These are phyloP conservation scores for Seiridium cupressi DNA, from an alignment of 2,329 filamentous ascomycete species.

Conservation along the genomic window DNA sequence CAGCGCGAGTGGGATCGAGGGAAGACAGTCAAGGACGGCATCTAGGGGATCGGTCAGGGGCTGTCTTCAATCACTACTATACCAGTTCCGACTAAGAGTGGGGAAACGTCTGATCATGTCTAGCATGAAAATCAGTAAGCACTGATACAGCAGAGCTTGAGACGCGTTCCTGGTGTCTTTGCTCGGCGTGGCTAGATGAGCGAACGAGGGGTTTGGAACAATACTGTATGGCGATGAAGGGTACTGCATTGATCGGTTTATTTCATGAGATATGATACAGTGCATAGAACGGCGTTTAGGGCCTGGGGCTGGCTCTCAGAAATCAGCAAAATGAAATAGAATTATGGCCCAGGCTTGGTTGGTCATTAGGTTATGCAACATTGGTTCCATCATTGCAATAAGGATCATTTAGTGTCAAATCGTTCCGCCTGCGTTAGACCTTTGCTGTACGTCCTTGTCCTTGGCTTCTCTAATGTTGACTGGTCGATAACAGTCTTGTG, in stretches of 20 bases:
- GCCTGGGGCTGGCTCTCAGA: background rate
- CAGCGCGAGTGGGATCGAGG: constrained; percentile 59
- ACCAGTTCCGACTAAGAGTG: background rate
- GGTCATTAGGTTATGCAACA: too few species aligned
- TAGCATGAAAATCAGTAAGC: background rate
- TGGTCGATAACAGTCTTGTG: too few species aligned
- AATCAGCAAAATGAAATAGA: background rate
- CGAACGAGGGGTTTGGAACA: background rate
- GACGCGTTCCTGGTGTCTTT: background rate
- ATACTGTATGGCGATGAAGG: background rate
- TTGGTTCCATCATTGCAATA: too few species aligned
- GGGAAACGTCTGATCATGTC: background rate
- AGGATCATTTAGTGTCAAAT: too few species aligned
- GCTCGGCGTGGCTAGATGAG: background rate
- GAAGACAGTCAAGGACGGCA: constrained; percentile 32
- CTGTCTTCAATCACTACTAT: background rate
- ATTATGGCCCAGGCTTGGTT: too few species aligned
- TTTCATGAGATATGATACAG: background rate
- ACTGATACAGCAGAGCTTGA: constrained; percentile 7
- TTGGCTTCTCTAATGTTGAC: too few species aligned
- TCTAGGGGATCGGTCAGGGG: background rate
- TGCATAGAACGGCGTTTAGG: background rate
- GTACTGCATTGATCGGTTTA: background rate
- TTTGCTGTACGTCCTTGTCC: too few species aligned
- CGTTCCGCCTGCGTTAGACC: too few species aligned